phyloP scores from a whole-genome alignment of 2,329 filamentous ascomycete genomes.

The Sphaerulina musiva region DNA sequence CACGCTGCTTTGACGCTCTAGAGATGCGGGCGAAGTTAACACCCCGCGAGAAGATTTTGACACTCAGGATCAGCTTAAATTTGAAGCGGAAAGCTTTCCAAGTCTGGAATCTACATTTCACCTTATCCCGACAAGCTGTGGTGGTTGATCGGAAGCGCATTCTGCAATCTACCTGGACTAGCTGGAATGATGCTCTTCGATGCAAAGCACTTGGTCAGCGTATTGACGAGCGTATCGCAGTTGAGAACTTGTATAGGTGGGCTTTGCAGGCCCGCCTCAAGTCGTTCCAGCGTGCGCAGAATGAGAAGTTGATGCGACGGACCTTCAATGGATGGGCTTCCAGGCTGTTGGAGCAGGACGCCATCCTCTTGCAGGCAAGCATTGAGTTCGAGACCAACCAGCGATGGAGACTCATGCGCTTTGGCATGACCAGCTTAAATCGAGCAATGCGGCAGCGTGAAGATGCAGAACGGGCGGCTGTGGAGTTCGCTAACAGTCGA shows the following conservation, averaged over 20 bases:
- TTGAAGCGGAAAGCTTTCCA: constrained; percentile 43
- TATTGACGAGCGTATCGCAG: constrained; percentile 51
- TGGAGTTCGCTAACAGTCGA: constrained; percentile 39
- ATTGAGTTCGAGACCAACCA: constrained; percentile 25
- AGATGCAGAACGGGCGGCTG: constrained; percentile 34
- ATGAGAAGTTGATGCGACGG: constrained; percentile 22
- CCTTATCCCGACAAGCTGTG: constrained; percentile 39
- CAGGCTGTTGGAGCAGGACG: constrained; percentile 11
- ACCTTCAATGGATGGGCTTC: constrained; percentile 19
- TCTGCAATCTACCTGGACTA: constrained; percentile 52
- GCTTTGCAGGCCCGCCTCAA: constrained; percentile 45
- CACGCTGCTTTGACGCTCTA: constrained; percentile 27
- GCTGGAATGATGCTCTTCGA: constrained; percentile 57
- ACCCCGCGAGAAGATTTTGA: constrained; percentile 39
- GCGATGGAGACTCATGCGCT: constrained; percentile 24
- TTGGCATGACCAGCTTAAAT: constrained; percentile 28
- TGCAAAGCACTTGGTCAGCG: constrained; percentile 46
- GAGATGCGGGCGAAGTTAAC: constrained; percentile 39
- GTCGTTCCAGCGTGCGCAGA: constrained; percentile 36
- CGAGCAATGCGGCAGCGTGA: constrained; percentile 28
- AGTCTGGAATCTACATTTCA: constrained; percentile 44
- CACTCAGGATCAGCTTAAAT: constrained; percentile 41
- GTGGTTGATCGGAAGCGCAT: constrained; percentile 48
- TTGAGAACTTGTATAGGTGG: constrained; percentile 56
- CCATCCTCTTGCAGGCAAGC: constrained; percentile 17